A percentile compares a stretch with the other conserved stretches of the same genome.
These are phyloP conservation scores for Scheffersomyces ergatensis DNA, from an alignment of 805 yeast species.

Conservation along the genomic window DNA sequence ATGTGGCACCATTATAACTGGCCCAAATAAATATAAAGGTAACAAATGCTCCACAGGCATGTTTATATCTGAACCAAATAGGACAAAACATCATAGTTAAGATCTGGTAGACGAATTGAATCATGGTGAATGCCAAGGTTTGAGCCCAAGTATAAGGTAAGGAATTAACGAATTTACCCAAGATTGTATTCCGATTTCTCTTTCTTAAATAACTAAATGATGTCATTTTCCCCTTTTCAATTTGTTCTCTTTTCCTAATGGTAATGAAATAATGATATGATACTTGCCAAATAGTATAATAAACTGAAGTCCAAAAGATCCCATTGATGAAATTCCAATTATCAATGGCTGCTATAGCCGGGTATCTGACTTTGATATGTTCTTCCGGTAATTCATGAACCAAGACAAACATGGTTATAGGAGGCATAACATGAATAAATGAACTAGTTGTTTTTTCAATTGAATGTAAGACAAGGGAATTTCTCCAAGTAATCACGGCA, in stretches of 20 bases:
- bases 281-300: slow-evolving; percentile 88
- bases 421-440: slow-evolving; percentile 89
- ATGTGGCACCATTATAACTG: slow-evolving; percentile 91
- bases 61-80: slow-evolving; percentile 73
- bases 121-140: slow-evolving; percentile 78
- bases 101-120: slow-evolving; percentile 85
- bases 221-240: slow-evolving; percentile 81
- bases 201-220: slow-evolving; percentile 82
- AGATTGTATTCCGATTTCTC: slow-evolving; percentile 57
- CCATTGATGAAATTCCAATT: slow-evolving; percentile 73
- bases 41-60: slow-evolving; percentile 66
- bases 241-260: slow-evolving; percentile 71
- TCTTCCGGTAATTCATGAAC: slow-evolving; percentile 68
- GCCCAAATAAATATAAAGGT: slow-evolving; percentile 75
- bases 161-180: slow-evolving; percentile 78
- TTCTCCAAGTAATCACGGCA: slow-evolving; percentile 95
- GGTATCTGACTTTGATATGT: slow-evolving; percentile 60
- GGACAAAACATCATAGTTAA: slow-evolving; percentile 88
- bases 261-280: slow-evolving; percentile 91
- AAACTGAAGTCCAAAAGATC: slow-evolving; percentile 72
- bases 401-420: slow-evolving; percentile 80
- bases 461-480: slow-evolving; percentile 86
- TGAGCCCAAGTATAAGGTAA: slow-evolving; percentile 82
- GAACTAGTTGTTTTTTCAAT: slow-evolving; percentile 91
- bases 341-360: slow-evolving; percentile 67